Base-by-base conservation (phyloP, 2,329 filamentous ascomycete genomes). In the Cytospora piceicola region DNA sequence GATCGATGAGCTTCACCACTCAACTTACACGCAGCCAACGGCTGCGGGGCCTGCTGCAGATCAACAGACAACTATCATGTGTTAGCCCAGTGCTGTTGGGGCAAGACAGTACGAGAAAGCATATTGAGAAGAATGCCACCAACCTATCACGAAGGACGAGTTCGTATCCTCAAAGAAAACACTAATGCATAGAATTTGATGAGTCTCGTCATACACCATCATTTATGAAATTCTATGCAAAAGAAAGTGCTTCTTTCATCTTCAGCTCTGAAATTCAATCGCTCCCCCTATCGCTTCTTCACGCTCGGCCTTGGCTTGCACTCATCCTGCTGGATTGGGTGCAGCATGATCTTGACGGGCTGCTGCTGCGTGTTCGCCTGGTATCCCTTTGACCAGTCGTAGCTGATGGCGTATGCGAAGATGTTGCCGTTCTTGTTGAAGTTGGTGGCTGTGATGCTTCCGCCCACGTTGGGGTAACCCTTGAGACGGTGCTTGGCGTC, bases 301-400 rank as follows among this genome's bases (percentile, higher is more conserved):
- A 82, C 79, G 46, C 79, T 83, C 20, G 84, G 83, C n/a, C 85
- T 77, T 30, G 85, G 85, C 78, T 87, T 88, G 79, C 85, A 88
- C 75, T 88, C 85, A 63, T 88, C 85, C 49, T 78, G 77, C 68
- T 81, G 81, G 15, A 96, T 87, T 1, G 91, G 89, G 75, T 96
- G 92, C 75, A 96, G 83, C 89, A 93, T 93, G 61, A 95, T 89
- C 81, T 95, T 95, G 77, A 87, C 91, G 11, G 91, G 87, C 67
- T 88, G 88, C 70, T 84, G 85, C 65, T 88, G 88, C 30, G 83
- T 95, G 79, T 98, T 98, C 70, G 83, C 87, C 70, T 91, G 87
- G 80, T 94, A 97, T 20, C 95, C 95, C 82, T 99, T 98, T 80
- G 91, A 93, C 95, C 95, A 99, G 80, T 99, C 95, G 77, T 99